A percentile compares a stretch with the other conserved stretches of the same genome.
Evolutionary conservation across 1,284 basidiomycete genomes (phyloP).

Genomic region (Wallemia hederae): DNA sequence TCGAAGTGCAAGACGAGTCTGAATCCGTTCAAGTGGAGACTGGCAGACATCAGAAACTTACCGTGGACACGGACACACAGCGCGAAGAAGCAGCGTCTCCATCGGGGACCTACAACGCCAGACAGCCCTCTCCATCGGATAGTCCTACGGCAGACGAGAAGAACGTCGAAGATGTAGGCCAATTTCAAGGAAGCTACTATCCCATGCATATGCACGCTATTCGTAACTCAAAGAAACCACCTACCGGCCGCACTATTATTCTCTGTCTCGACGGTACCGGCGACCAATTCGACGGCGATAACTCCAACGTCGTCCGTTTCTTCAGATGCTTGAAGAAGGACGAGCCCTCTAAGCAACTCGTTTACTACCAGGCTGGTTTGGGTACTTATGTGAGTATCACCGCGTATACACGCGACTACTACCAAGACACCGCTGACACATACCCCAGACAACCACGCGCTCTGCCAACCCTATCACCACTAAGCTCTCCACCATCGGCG

Average conservation of each 20-base stretch:
- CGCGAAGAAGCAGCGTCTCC: neutral
- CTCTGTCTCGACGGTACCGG: slow-evolving; percentile 9
- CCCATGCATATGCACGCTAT: neutral
- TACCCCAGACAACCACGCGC: neutral
- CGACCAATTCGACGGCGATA: slow-evolving; percentile 8
- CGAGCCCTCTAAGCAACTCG: slow-evolving; percentile 1
- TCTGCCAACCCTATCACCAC: neutral
- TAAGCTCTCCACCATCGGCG: neutral
- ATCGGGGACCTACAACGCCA: neutral
- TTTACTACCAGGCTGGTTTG: slow-evolving; percentile 1
- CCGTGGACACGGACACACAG: neutral
- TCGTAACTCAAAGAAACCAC: neutral
- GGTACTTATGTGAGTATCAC: slow-evolving; percentile 1
- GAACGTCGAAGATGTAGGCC: neutral
- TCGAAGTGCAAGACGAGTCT: neutral
- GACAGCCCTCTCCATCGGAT: neutral
- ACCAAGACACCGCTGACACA: neutral
- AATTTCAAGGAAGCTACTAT: neutral
- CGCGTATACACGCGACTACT: neutral
- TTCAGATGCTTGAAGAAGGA: slow-evolving; percentile 3
- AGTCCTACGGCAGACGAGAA: neutral
- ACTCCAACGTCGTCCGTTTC: slow-evolving; percentile 21
- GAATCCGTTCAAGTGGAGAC: neutral
- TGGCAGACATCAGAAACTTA: neutral
- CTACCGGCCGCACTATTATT: neutral